Percentiles rank a stretch among this genome's conserved stretches.
phyloP scores from a whole-genome alignment of 148 eudicot species.

The Rhododendron mucronatum region DNA sequence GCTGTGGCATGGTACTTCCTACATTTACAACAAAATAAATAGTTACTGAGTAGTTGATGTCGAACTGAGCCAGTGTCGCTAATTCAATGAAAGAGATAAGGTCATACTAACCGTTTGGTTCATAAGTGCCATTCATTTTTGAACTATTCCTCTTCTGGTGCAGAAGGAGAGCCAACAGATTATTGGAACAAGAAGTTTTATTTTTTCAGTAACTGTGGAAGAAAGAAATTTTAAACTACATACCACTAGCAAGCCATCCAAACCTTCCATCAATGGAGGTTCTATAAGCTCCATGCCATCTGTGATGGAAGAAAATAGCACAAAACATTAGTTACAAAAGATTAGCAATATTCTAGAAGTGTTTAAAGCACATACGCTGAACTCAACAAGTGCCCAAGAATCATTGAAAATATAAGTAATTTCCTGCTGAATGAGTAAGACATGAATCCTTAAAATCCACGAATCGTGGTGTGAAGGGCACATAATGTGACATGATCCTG shows the following conservation, averaged over 20 bases:
- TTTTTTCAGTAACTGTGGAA: not conserved
- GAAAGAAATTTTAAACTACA: slow-evolving; percentile 26
- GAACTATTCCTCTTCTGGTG: slow-evolving; percentile 39
- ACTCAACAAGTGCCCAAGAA: not conserved
- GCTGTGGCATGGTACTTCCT: slow-evolving; percentile 42
- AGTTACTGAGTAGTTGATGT: not conserved
- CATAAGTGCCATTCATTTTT: slow-evolving; percentile 35
- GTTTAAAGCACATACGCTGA: not conserved
- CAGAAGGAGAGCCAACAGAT: slow-evolving; percentile 11
- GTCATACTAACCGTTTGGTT: slow-evolving; percentile 53
- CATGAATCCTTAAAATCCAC: not conserved
- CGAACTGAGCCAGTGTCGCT: not conserved
- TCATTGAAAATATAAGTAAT: not conserved
- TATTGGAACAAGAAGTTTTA: not conserved
- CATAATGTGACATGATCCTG: not conserved
- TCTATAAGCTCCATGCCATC: slow-evolving; percentile 16
- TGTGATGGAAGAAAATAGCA: not conserved
- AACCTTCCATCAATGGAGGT: slow-evolving; percentile 69
- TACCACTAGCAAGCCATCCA: slow-evolving; percentile 58
- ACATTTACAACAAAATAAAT: slow-evolving; percentile 12
- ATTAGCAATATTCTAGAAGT: not conserved
- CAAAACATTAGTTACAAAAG: not conserved
- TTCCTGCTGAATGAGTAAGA: not conserved
- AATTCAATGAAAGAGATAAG: not conserved
- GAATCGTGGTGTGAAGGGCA: not conserved